Evolutionary conservation across 768 basidiomycete genomes (phyloP), one percentile per base, ranked within the genome.

Genomic region (Postia placenta): DNA sequence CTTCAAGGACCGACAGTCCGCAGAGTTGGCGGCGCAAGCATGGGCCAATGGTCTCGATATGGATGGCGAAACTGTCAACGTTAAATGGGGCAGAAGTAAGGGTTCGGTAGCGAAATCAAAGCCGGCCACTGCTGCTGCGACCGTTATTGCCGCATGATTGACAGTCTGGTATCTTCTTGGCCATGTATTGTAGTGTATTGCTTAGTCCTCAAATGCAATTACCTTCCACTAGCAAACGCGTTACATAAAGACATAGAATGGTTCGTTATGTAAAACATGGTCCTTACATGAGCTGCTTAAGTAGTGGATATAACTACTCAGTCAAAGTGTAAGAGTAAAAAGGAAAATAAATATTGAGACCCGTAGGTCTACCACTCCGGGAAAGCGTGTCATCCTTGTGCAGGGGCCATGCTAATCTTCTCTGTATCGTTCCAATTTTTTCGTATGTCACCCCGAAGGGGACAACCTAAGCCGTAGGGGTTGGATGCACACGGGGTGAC

Each of bases 401-500:
- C 92, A 95, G 92, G 93, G 92, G 92, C 93, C 89, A 95, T 95
- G 92, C 92, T 94, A 93, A 95, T 93, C 92, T 94, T 94, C 92
- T 95, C 92, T 93, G 92, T 92, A 94, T 93, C 87, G 90, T 92
- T 93, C 88, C 91, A 92, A 92, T 87, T 90, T 92, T 92, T 87
- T 86, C 85, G 82, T 89, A 85, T 87, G 87, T 83, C 85, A 85
- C 87, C 83, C 83, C 83, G 82, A 85, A 86, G 83, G 83, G 84
- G 82, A 83, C 82, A 81, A 5, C 20, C 5, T 5, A 3, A 4
- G 24, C 20, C 6, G 36, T 3, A 19, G 14, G 5, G 9, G 25
- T 3, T 25, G 23, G 11, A 17, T 2, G 35, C 22, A n/a, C 20
- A 15, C n/a, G 5, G 24, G 24, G 7, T 2, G n/a, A 38, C 4